phyloP scores from a whole-genome alignment of 2,329 filamentous ascomycete genomes.

The Pleoardoris graminearum region DNA sequence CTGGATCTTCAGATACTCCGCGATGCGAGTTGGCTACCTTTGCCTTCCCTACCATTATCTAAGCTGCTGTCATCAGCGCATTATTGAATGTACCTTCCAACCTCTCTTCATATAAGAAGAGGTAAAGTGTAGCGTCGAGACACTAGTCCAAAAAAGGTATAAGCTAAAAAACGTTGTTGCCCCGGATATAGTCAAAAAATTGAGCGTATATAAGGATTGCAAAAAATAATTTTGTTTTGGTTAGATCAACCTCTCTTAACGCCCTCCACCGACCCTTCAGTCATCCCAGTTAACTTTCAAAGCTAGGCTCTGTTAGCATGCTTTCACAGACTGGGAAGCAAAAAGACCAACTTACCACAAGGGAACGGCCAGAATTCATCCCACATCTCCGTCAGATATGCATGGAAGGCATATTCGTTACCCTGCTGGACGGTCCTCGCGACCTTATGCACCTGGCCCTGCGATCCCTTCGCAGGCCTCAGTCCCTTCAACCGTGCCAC shows the following conservation, averaged over 20 bases:
- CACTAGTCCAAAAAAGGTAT: too few species aligned
- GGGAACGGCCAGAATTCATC: conserved; percentile 54
- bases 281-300: conserved; percentile 38
- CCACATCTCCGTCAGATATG: conserved; percentile 54
- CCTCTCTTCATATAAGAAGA: too few species aligned
- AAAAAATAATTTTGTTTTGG: too few species aligned
- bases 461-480: conserved; percentile 44
- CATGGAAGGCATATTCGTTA: conserved; percentile 45
- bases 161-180: too few species aligned
- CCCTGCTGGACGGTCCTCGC: conserved; percentile 10
- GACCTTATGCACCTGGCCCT: conserved; percentile 51
- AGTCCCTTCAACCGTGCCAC: conserved; percentile 47
- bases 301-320: conserved; percentile 14
- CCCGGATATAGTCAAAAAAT: too few species aligned
- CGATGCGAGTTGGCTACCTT: too few species aligned
- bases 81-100: too few species aligned
- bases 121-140: too few species aligned
- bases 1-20: too few species aligned
- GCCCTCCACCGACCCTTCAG: not conserved
- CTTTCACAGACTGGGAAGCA: not conserved
- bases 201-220: too few species aligned
- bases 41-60: too few species aligned
- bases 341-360: conserved; percentile 45
- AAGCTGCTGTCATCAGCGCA: too few species aligned
- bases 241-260: not conserved